Evolutionary conservation across 108 stramenopile genomes (phyloP), one percentile per base, ranked within the genome.

Genomic region (Pseudonitzschia delicatissima): DNA sequence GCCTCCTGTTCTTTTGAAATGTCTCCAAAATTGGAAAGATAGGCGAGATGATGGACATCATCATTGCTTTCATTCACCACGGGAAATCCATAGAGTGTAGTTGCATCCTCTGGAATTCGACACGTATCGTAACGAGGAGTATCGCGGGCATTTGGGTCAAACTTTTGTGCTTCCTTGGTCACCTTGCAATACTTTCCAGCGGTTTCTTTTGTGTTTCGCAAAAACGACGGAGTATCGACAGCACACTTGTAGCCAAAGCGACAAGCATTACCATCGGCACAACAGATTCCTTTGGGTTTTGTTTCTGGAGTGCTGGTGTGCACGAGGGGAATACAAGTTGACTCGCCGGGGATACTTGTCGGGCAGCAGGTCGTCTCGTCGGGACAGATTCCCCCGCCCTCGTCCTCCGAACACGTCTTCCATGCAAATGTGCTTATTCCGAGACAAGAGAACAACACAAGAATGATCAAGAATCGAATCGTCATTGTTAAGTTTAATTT

Each of bases 361-460:
- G 67, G 61, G 42, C 79, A 81, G 44, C 79, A 81, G 9, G 65
- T 76, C 33, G 72, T 51, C 13, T 48, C 32, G 29, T 65, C 53
- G 4, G 79, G 79, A 57, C 79, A 81, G 2, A 67, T 73, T 7
- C 79, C 79, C 2, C 79, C 73, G 23, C 79, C 73, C 12, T 68
- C 69, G 31, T 71, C 66, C 13, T 29, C 15, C 11, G 67, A 34
- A 25, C 77, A 78, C 8, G 26, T 8, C 25, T 45, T 40, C 70
- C 70, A 71, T 2, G 66, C 66, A n/a, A n/a, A n/a, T n/a, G n/a
- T n/a, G n/a, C n/a, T n/a, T n/a, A n/a, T n/a, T n/a, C n/a, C n/a
- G n/a, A n/a, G n/a, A n/a, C n/a, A n/a, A n/a, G n/a, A n/a, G n/a
- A n/a, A n/a, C n/a, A n/a, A n/a, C n/a, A n/a, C n/a, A n/a, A n/a